Evolutionary conservation across 768 basidiomycete genomes (phyloP).

Genomic region (Pulveroboletus sp.): DNA sequence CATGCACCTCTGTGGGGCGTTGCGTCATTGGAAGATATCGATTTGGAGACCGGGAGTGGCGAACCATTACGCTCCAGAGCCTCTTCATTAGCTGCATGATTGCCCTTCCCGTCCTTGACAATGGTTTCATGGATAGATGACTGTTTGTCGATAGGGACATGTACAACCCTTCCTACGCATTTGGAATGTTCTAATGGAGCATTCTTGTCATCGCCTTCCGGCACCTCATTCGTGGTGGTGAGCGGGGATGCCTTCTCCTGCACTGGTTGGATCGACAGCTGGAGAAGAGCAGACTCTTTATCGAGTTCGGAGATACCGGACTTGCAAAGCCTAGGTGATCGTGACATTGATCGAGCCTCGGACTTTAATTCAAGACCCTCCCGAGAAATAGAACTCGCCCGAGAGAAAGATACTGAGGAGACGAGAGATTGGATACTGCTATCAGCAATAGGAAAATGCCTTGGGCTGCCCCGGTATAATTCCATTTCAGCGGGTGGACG

Average conservation of each 20-base stretch:
- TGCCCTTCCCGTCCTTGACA: conserved; percentile 21
- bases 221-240: conserved; percentile 8
- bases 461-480: conserved; percentile 1
- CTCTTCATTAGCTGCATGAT: conserved; percentile 9
- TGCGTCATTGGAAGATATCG: conserved; percentile 5
- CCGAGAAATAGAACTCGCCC: conserved; percentile 26
- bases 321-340: conserved; percentile 40
- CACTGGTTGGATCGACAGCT: conserved; percentile 24
- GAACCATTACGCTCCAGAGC: conserved; percentile 12
- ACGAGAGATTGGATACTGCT: conserved; percentile 14
- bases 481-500: conserved; percentile 9
- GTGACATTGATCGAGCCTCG: conserved; percentile 46
- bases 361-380: conserved; percentile 31
- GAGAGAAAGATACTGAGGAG: conserved; percentile 21
- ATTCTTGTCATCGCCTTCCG: conserved; percentile 8
- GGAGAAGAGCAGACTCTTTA: conserved; percentile 16
- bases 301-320: conserved; percentile 26
- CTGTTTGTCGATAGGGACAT: conserved; percentile 12
- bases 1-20: conserved; percentile 15
- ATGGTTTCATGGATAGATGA: conserved; percentile 21
- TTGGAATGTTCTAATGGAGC: conserved; percentile 17
- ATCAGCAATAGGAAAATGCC: conserved; percentile 5
- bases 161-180: conserved; percentile 15
- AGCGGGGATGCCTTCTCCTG: conserved; percentile 33
- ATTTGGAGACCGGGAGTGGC: conserved; percentile 7